Conservation (phyloP, 306 rosid genomes). For the Hippophae tibetana region DNA sequence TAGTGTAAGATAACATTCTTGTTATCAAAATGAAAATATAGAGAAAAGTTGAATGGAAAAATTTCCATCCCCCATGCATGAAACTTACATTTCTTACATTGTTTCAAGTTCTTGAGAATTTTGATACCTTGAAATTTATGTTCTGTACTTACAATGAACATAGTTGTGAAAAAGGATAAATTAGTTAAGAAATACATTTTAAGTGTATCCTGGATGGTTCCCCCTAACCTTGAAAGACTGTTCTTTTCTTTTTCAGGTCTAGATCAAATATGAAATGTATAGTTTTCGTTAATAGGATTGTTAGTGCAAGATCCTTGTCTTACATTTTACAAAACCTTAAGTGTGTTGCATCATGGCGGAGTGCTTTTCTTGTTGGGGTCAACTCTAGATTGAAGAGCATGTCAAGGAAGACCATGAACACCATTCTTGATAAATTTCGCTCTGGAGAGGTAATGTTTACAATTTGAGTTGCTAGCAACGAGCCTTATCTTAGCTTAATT, state of each 20-base stretch:
- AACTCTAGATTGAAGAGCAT: constrained; percentile 66
- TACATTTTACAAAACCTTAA: constrained; percentile 50
- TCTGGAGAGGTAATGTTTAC: constrained; percentile 57
- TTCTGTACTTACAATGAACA: too few species aligned
- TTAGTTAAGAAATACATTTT: not conserved
- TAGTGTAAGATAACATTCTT: too few species aligned
- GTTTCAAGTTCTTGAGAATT: too few species aligned
- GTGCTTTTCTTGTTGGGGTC: constrained; percentile 77
- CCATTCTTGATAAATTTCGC: constrained; percentile 66
- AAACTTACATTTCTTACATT: too few species aligned
- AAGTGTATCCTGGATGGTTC: not conserved
- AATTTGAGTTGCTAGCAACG: constrained; percentile 1
- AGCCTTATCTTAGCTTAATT: not conserved
- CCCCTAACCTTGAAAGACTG: not conserved
- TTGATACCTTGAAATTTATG: too few species aligned
- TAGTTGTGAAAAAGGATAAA: too few species aligned
- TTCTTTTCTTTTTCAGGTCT: constrained; percentile 39
- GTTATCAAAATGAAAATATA: too few species aligned
- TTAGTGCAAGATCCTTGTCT: constrained; percentile 76
- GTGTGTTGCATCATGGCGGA: constrained; percentile 61
- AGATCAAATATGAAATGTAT: constrained; percentile 69
- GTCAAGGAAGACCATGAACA: constrained; percentile 62
- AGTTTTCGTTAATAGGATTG: constrained; percentile 83
- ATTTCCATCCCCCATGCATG: too few species aligned
- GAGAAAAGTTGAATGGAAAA: too few species aligned